Evolutionary conservation across 1,139 yeast genomes (phyloP).

Genomic region (Taphrina pruni): DNA sequence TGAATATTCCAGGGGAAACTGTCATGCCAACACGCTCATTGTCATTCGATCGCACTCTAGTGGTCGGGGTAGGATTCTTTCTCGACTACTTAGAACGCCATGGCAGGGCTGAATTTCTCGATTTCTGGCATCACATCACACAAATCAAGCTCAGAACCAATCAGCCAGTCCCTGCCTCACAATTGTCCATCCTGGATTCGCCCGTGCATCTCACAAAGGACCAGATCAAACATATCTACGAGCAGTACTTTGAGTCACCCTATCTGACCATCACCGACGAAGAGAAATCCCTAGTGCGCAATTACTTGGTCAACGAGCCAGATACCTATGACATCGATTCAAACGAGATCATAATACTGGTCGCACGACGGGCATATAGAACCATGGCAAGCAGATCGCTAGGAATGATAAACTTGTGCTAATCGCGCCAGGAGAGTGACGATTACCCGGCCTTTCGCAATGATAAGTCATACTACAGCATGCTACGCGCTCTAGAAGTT

Average conservation of each 20-base stretch:
- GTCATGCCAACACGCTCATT: neutral
- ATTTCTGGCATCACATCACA: constrained; percentile 23
- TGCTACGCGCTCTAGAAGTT: constrained; percentile 31
- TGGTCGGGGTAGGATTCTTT: constrained; percentile 1
- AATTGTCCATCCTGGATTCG: constrained; percentile 18
- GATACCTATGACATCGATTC: constrained; percentile 43
- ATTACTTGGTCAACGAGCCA: constrained; percentile 42
- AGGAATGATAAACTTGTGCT: constrained; percentile 37
- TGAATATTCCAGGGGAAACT: neutral
- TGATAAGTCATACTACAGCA: constrained; percentile 45
- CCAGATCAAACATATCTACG: constrained; percentile 16
- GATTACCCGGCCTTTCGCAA: constrained; percentile 52
- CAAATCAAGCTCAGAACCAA: neutral
- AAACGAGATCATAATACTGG: constrained; percentile 48
- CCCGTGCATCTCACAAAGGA: constrained; percentile 12
- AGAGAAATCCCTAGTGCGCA: constrained; percentile 10
- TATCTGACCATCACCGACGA: constrained; percentile 22
- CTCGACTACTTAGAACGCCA: constrained; percentile 14
- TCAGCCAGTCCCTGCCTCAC: neutral
- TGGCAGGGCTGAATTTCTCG: constrained; percentile 14
- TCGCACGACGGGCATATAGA: constrained; percentile 43
- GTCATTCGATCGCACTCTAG: constrained; percentile 19
- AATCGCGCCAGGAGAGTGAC: constrained; percentile 48
- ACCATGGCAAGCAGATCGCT: constrained; percentile 42
- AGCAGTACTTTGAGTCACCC: constrained; percentile 14